These are phyloP conservation scores for Drechslerella coelobrocha DNA, from an alignment of 2,329 filamentous ascomycete genomes.

Conservation along the genomic window DNA sequence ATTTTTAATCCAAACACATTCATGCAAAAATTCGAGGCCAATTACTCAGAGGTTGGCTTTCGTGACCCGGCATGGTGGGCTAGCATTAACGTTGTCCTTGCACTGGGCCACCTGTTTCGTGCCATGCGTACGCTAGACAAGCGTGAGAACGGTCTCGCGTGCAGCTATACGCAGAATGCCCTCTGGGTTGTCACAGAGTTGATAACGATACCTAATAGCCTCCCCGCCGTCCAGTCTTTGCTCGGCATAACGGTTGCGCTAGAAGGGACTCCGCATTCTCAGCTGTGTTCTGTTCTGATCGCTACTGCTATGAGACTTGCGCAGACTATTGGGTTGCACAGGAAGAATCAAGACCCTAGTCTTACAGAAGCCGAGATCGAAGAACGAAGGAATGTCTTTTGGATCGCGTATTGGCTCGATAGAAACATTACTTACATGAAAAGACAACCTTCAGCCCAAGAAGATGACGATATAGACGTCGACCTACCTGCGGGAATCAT, in stretches of 20 bases:
- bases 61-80: slow-evolving; percentile 54
- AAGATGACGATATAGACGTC: slow-evolving; percentile 65
- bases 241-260: slow-evolving; percentile 54
- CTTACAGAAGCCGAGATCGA: slow-evolving; percentile 45
- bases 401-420: slow-evolving; percentile 71
- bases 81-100: slow-evolving; percentile 53
- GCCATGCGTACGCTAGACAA: slow-evolving; percentile 51
- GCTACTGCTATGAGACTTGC: slow-evolving; percentile 54
- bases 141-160: slow-evolving; percentile 35
- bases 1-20: slow-evolving; percentile 51
- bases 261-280: slow-evolving; percentile 53
- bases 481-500: slow-evolving; percentile 50
- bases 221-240: slow-evolving; percentile 54
- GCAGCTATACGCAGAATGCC: slow-evolving; percentile 52
- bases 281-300: slow-evolving; percentile 48
- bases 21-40: slow-evolving; percentile 38
- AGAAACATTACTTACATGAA: slow-evolving; percentile 69
- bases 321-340: slow-evolving; percentile 53
- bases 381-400: slow-evolving; percentile 67
- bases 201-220: slow-evolving; percentile 38
- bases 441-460: slow-evolving; percentile 68
- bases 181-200: slow-evolving; percentile 52
- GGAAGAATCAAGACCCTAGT: slow-evolving; percentile 33
- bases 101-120: slow-evolving; percentile 52
- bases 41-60: slow-evolving; percentile 27